Conservation (phyloP, 371 early-diverging fungal species). For the Mucor lusitanicus region DNA sequence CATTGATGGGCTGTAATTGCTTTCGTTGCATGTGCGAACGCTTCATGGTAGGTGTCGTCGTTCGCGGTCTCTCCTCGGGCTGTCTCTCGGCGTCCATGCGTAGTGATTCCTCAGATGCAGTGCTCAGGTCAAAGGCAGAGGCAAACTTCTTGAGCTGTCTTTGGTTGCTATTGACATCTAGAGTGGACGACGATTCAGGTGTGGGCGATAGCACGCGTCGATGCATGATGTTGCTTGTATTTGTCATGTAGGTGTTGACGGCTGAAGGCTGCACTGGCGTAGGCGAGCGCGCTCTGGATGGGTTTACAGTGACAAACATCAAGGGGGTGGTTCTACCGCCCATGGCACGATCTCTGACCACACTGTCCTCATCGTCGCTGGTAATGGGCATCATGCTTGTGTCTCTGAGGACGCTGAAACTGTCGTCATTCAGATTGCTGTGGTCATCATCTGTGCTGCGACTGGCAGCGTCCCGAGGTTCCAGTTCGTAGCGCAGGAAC, state of each 20-base stretch:
- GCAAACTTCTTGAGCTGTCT: conserved; percentile 21
- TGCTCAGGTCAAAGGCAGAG: conserved; percentile 31
- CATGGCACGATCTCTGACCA: not conserved
- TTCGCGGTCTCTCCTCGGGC: conserved; percentile 23
- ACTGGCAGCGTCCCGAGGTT: not conserved
- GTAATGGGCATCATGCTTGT: conserved; percentile 1
- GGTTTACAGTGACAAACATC: not conserved
- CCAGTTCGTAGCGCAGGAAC: conserved; percentile 6
- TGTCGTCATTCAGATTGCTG: not conserved
- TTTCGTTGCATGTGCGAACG: conserved; percentile 6
- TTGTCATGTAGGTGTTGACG: not conserved
- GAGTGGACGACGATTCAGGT: not conserved
- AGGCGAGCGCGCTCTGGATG: not conserved
- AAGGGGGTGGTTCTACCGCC: not conserved
- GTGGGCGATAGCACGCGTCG: conserved; percentile 7
- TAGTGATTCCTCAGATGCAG: conserved; percentile 7
- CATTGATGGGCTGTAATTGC: conserved; percentile 14
- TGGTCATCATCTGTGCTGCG: not conserved
- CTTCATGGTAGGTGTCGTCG: conserved; percentile 26
- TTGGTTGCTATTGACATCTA: conserved; percentile 12
- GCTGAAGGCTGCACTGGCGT: not conserved
- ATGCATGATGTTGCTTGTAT: not conserved
- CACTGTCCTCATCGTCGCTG: conserved; percentile 1
- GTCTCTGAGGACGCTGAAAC: conserved; percentile 12
- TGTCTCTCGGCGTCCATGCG: not conserved